phyloP scores from a whole-genome alignment of 1,139 yeast genomes.

The Taiozyma onychis region DNA sequence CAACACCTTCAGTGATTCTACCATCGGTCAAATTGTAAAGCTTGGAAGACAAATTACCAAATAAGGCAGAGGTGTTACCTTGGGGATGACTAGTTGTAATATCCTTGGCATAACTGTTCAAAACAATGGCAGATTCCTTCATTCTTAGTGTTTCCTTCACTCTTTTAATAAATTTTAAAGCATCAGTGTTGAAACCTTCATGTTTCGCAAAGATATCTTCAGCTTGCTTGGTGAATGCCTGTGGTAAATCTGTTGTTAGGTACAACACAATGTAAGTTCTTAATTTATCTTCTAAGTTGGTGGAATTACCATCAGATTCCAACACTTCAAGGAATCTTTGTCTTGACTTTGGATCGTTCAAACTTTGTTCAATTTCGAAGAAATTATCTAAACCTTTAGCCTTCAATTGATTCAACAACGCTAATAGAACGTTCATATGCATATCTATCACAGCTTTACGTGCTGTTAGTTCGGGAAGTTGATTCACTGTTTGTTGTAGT shows the following conservation, averaged over 20 bases:
- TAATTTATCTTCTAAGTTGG: constrained; percentile 69
- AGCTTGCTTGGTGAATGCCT: constrained; percentile 56
- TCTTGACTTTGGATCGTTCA: constrained; percentile 55
- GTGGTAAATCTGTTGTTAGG: constrained; percentile 52
- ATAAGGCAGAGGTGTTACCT: constrained; percentile 55
- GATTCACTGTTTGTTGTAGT: constrained; percentile 81
- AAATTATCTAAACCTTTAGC: constrained; percentile 82
- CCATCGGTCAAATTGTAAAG: constrained; percentile 84
- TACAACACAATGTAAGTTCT: constrained; percentile 80
- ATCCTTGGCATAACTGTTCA: constrained; percentile 25
- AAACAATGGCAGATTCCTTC: constrained; percentile 40
- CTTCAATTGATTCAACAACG: constrained; percentile 76
- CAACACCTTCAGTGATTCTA: constrained; percentile 68
- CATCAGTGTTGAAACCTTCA: constrained; percentile 55
- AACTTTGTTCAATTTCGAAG: constrained; percentile 87
- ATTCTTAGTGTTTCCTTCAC: constrained; percentile 75
- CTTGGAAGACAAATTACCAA: constrained; percentile 72
- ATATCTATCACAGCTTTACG: constrained; percentile 85
- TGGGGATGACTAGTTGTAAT: constrained; percentile 19
- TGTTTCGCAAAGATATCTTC: constrained; percentile 53
- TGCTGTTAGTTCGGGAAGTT: constrained; percentile 86
- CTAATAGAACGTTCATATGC: constrained; percentile 94
- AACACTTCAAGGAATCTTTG: constrained; percentile 54
- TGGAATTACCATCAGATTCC: constrained; percentile 32
- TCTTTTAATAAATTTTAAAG: constrained; percentile 70